phyloP scores from a whole-genome alignment of 192 early-diverging fungal species.

The Radiomyces spectabilis region DNA sequence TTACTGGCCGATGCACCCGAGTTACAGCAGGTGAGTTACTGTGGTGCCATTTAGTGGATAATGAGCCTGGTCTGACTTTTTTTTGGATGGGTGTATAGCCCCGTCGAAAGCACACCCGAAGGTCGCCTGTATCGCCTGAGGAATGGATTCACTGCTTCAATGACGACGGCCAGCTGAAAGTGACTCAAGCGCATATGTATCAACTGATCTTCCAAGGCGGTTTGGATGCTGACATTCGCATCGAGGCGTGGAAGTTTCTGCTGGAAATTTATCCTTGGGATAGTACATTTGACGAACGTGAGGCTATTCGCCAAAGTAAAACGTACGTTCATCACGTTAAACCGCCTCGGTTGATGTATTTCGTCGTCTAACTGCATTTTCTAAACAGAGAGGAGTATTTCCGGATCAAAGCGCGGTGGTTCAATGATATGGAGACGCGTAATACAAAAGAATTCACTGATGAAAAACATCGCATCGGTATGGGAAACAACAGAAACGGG shows the following conservation, averaged over 20 bases:
- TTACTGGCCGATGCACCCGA: neutral
- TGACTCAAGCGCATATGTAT: constrained; percentile 39
- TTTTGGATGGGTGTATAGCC: neutral
- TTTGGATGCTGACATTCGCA: constrained; percentile 75
- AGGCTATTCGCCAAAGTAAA: constrained; percentile 45
- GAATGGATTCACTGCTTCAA: constrained; percentile 67
- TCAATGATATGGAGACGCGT: constrained; percentile 50
- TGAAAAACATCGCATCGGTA: constrained; percentile 56
- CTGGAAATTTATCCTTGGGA: constrained; percentile 80
- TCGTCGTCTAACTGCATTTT: too few relatives aligned
- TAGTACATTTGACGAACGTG: constrained; percentile 71
- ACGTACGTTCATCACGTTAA: too few relatives aligned
- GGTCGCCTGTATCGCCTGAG: constrained; percentile 52
- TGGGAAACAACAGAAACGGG: too few relatives aligned
- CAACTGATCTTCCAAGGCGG: constrained; percentile 65
- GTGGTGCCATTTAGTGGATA: too few relatives aligned
- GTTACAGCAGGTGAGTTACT: neutral
- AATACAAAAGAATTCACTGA: constrained; percentile 50
- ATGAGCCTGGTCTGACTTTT: neutral
- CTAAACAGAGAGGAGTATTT: constrained; percentile 54
- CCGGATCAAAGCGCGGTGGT: constrained; percentile 62
- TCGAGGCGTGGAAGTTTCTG: constrained; percentile 90
- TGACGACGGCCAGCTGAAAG: constrained; percentile 38
- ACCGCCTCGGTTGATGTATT: too few relatives aligned
- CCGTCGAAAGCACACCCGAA: constrained; percentile 19